Evolutionary conservation across 2,329 filamentous ascomycete species (phyloP).

Genomic region (Periglandula ipomoeae): DNA sequence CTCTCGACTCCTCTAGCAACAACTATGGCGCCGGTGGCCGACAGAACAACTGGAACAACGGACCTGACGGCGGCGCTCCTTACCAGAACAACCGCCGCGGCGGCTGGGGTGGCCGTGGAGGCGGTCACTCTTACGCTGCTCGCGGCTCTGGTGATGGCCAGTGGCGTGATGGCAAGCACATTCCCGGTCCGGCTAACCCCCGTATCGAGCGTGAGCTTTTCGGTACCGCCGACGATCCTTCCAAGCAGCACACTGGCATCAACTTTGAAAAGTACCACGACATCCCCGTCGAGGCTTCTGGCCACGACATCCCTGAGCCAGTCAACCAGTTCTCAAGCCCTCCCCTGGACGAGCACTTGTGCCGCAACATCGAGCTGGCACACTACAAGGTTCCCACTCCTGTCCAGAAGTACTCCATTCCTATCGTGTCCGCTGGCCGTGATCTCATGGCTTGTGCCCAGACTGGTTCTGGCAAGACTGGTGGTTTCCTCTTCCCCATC

Average conservation of each 20-base stretch:
- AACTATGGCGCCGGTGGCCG: slow-evolving; percentile 19
- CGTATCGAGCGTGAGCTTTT: slow-evolving; percentile 94
- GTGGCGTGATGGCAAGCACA: slow-evolving; percentile 96
- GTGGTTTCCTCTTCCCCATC: slow-evolving; percentile 98
- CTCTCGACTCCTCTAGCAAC: slow-evolving; percentile 2
- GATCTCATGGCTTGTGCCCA: slow-evolving; percentile 99
- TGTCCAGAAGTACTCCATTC: slow-evolving; percentile 98
- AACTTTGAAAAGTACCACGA: slow-evolving; percentile 99
- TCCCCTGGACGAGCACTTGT: slow-evolving; percentile 86
- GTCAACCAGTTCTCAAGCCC: slow-evolving; percentile 88
- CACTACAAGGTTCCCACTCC: slow-evolving; percentile 94
- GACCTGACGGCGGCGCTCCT: slow-evolving; percentile 10
- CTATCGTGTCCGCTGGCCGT: slow-evolving; percentile 95
- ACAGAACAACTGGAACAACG: slow-evolving; percentile 26
- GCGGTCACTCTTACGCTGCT: slow-evolving; percentile 39
- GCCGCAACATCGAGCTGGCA: slow-evolving; percentile 87
- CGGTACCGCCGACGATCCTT: slow-evolving; percentile 79
- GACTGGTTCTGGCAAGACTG: slow-evolving; percentile 99
- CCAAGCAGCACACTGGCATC: slow-evolving; percentile 96
- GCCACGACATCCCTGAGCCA: slow-evolving; percentile 84
- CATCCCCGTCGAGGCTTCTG: slow-evolving; percentile 95
- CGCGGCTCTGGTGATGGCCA: slow-evolving; percentile 89
- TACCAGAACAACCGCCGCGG: slow-evolving; percentile 22
- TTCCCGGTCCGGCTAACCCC: slow-evolving; percentile 78
- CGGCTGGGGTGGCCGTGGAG: slow-evolving; percentile 24